Evolutionary conservation across 352 stramenopile genomes (phyloP), one percentile per base, ranked within the genome.

Genomic region (Thalassiosira tumida): DNA sequence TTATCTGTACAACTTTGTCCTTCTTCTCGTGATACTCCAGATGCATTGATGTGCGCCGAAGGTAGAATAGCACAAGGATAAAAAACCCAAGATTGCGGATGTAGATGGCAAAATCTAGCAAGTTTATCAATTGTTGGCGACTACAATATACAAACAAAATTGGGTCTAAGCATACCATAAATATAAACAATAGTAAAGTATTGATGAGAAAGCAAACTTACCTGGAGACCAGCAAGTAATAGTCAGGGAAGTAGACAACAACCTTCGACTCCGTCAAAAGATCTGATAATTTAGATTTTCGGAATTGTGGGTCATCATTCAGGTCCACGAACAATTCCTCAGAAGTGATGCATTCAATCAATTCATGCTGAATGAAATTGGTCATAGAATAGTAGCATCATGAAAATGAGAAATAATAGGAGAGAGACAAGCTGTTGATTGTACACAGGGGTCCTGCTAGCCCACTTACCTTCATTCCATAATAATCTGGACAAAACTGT

Each of bases 161-260:
- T n/a, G 73, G 64, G 47, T 41, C 64, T 17, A n/a, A 76, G 76
- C 38, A 51, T 69, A 38, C 6, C 35, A 37, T 21, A 54, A 24
- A 69, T 69, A 69, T 7, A 69, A 7, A 69, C 10, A 10, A 7
- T 31, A 24, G 74, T 2, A 35, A 59, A 21, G 47, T 21, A 59
- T 59, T 59, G 47, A 21, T 59, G 10, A n/a, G n/a, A 21, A 59
- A 21, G 50, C 69, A 2, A 76, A 43, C 81, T 74, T 29, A 88
- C 81, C 81, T 92, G 6, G 93, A 92, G 33, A 94, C 87, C 62
- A 94, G 43, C 6, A 96, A 51, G n/a, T 93, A 76, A 73, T 95
- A 96, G 81, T 96, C 93, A 67, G 93, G 93, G 79, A 95, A 95
- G 64, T 95, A 95, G 26, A 96, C 77, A 21, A 93, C 88, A 29